These are phyloP conservation scores for Globisporangium middletonii DNA, from an alignment of 352 stramenopile genomes.

Conservation along the genomic window DNA sequence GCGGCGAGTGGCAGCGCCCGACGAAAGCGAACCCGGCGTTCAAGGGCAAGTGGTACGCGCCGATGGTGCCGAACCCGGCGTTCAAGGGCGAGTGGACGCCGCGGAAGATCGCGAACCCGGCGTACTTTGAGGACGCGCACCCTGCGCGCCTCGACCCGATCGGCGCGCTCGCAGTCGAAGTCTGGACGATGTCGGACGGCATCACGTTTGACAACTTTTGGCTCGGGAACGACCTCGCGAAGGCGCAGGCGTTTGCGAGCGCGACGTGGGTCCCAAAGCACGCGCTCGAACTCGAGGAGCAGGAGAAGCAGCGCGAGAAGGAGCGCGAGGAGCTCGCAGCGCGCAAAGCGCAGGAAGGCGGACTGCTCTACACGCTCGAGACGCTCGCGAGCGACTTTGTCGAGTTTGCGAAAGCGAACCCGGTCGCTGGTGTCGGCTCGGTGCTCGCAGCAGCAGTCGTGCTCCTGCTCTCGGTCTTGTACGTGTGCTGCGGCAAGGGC, in stretches of 20 bases:
- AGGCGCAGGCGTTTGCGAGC: constrained; percentile 74
- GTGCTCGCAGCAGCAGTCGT: constrained; percentile 36
- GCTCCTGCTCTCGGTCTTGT: constrained; percentile 39
- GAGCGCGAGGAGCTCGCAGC: constrained; percentile 30
- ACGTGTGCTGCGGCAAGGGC: constrained; percentile 53
- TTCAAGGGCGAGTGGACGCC: constrained; percentile 91
- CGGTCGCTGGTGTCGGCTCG: constrained; percentile 38
- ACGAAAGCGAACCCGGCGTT: constrained; percentile 89
- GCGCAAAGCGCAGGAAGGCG: constrained; percentile 39
- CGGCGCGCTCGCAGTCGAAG: constrained; percentile 86
- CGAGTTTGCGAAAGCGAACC: constrained; percentile 55
- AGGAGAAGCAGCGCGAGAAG: constrained; percentile 42
- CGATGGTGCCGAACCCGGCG: constrained; percentile 88
- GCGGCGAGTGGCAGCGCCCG: constrained; percentile 86
- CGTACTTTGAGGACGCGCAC: constrained; percentile 83
- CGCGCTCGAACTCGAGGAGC: constrained; percentile 44
- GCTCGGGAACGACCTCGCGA: constrained; percentile 78
- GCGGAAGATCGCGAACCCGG: constrained; percentile 87
- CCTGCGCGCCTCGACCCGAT: constrained; percentile 84
- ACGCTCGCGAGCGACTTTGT: constrained; percentile 31
- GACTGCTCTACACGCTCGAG: constrained; percentile 40
- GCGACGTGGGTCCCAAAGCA: constrained; percentile 77
- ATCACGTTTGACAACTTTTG: constrained; percentile 94
- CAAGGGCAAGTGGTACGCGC: constrained; percentile 90
- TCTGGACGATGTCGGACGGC: constrained; percentile 87